Evolutionary conservation across 345 rosid genomes (phyloP).

Genomic region (Citrus sinensis): DNA sequence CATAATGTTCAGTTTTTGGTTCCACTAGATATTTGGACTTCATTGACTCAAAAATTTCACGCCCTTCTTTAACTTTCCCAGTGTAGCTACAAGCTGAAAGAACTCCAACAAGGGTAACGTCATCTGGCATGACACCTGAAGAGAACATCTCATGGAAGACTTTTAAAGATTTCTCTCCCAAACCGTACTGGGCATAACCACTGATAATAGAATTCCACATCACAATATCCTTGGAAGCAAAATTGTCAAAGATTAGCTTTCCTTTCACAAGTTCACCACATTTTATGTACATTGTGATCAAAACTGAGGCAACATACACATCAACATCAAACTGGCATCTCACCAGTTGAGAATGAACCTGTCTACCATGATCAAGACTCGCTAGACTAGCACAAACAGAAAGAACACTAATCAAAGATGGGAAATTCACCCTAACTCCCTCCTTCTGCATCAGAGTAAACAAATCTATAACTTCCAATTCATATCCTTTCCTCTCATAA

Average conservation of each 20-base stretch:
- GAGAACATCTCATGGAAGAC: slow-evolving; percentile 59
- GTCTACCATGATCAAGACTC: slow-evolving; percentile 64
- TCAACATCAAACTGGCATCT: slow-evolving; percentile 60
- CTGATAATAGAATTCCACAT: slow-evolving; percentile 85
- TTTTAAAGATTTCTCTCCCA: slow-evolving; percentile 61
- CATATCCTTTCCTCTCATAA: slow-evolving; percentile 65
- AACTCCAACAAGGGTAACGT: slow-evolving; percentile 70
- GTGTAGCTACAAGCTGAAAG: slow-evolving; percentile 79
- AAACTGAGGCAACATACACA: slow-evolving; percentile 71
- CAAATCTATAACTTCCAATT: slow-evolving; percentile 61
- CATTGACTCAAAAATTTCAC: slow-evolving; percentile 61
- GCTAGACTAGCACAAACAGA: slow-evolving; percentile 70
- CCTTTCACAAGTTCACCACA: slow-evolving; percentile 71
- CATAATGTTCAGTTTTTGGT: slow-evolving; percentile 61
- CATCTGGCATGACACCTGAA: slow-evolving; percentile 54
- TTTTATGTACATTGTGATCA: slow-evolving; percentile 77
- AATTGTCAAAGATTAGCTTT: slow-evolving; percentile 58
- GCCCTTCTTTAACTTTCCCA: slow-evolving; percentile 66
- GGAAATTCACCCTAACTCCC: slow-evolving; percentile 53
- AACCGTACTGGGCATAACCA: slow-evolving; percentile 75
- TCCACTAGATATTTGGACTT: slow-evolving; percentile 45
- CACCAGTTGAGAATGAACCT: slow-evolving; percentile 67
- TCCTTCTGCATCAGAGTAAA: slow-evolving; percentile 58
- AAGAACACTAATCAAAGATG: slow-evolving; percentile 64
- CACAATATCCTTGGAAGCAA: slow-evolving; percentile 55